Evolutionary conservation across 1,284 basidiomycete genomes (phyloP).

Genomic region (Erythrobasidium hasegawianum): DNA sequence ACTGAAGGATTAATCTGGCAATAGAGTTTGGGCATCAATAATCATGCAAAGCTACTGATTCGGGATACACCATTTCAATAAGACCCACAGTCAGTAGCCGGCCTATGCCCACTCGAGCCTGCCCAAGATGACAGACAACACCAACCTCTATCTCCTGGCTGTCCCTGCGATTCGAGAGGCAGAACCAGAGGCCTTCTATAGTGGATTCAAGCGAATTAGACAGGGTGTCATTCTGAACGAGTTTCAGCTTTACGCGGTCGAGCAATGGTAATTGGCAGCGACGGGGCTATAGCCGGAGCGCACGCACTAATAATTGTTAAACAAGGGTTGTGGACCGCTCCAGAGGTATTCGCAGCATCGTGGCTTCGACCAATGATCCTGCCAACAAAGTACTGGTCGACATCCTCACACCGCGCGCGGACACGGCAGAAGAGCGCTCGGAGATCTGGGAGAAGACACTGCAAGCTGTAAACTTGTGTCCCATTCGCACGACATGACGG

Average conservation of each 20-base stretch:
- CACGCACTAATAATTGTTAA: neutral
- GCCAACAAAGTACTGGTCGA: conserved; percentile 33
- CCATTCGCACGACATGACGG: too few species aligned
- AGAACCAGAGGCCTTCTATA: conserved; percentile 8
- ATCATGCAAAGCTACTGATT: too few species aligned
- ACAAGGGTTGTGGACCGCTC: conserved; percentile 28
- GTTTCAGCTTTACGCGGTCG: conserved; percentile 36
- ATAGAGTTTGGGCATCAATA: too few species aligned
- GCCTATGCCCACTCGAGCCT: too few species aligned
- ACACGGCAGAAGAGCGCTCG: conserved; percentile 3
- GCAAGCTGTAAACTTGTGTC: too few species aligned
- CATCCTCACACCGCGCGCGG: conserved; percentile 23
- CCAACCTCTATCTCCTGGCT: conserved; percentile 28
- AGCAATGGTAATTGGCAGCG: conserved; percentile 25
- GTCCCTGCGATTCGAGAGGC: conserved; percentile 20
- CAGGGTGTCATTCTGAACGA: conserved; percentile 9
- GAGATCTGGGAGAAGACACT: conserved; percentile 26
- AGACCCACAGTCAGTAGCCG: too few species aligned
- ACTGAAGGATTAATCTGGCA: too few species aligned
- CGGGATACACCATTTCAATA: too few species aligned
- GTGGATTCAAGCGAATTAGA: conserved; percentile 15
- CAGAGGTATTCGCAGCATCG: conserved; percentile 25
- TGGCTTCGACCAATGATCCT: conserved; percentile 27
- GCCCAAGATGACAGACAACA: conserved; percentile 5
- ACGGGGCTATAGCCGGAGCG: neutral